Conservation (phyloP, 306 rosid genomes). For the Begonia masoniana region DNA sequence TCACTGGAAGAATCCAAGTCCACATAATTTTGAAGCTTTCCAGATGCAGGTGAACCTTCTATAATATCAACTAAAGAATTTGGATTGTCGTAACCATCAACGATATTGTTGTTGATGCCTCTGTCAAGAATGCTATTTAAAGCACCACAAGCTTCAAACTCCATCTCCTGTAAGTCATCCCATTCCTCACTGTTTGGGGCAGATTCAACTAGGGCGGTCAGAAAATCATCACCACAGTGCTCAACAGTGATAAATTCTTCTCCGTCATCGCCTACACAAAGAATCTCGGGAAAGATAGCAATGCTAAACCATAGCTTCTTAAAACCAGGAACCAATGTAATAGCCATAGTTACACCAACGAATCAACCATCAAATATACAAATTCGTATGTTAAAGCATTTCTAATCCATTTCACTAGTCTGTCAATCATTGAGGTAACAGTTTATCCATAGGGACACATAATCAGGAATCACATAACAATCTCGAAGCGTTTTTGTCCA, state of each 20-base stretch:
- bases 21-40: constrained; percentile 26
- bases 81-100: constrained; percentile 7
- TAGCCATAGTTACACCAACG: background rate
- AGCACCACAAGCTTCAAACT: constrained; percentile 60
- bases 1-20: constrained; percentile 62
- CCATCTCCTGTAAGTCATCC: constrained; percentile 76
- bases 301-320: background rate
- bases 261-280: constrained; percentile 66
- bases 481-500: no score
- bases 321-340: background rate
- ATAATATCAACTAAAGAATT: constrained; percentile 16
- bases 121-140: constrained; percentile 32
- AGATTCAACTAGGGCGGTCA: constrained; percentile 54
- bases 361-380: no score
- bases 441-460: no score
- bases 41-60: constrained; percentile 31
- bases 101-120: constrained; percentile 8
- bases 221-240: constrained; percentile 86
- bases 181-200: constrained; percentile 66
- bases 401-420: no score
- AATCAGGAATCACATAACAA: no score
- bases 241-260: constrained; percentile 75
- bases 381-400: no score
- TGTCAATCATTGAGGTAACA: no score
- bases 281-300: background rate